A percentile compares a stretch with the other conserved stretches of the same genome.
phyloP scores from a whole-genome alignment of 192 early-diverging fungal genomes.

The Backusella morwellensis region DNA sequence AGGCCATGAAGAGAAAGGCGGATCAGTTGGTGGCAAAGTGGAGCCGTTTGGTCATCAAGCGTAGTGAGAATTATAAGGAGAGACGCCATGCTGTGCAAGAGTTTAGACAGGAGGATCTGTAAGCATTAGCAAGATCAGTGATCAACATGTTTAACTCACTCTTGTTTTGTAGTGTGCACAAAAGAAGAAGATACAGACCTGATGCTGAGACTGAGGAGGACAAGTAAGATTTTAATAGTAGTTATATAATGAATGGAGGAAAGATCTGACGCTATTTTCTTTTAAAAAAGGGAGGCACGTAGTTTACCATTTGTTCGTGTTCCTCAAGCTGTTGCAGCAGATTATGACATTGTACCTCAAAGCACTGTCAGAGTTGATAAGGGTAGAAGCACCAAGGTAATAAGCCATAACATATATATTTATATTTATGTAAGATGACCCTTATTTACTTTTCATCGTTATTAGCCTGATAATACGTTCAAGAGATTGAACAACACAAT shows the following conservation, averaged over 20 bases:
- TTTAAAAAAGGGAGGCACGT: conserved; percentile 3
- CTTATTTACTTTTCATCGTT: not conserved
- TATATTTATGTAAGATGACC: not conserved
- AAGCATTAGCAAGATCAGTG: not conserved
- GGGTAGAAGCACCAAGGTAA: conserved; percentile 25
- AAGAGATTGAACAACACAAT: conserved; percentile 34
- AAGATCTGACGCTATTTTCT: not conserved
- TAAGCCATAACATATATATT: not conserved
- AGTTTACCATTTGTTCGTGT: conserved; percentile 30
- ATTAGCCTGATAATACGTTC: conserved; percentile 19
- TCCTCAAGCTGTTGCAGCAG: conserved; percentile 31
- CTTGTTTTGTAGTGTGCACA: conserved; percentile 8
- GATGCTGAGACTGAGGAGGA: conserved; percentile 22
- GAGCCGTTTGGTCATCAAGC: conserved; percentile 81
- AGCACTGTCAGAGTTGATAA: conserved; percentile 33
- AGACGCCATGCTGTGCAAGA: conserved; percentile 31
- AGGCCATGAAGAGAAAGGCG: conserved; percentile 66
- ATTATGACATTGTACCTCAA: conserved; percentile 41
- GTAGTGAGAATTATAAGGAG: conserved; percentile 72
- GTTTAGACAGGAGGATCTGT: conserved; percentile 36
- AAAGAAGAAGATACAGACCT: conserved; percentile 22
- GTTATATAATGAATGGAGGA: too few species aligned
- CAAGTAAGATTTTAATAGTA: conserved; percentile 1
- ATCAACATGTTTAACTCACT: not conserved
- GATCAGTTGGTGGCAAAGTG: conserved; percentile 80